A percentile compares a stretch with the other conserved stretches of the same genome.
phyloP scores from a whole-genome alignment of 177 flowering plant species.

The Vitis hybrid region DNA sequence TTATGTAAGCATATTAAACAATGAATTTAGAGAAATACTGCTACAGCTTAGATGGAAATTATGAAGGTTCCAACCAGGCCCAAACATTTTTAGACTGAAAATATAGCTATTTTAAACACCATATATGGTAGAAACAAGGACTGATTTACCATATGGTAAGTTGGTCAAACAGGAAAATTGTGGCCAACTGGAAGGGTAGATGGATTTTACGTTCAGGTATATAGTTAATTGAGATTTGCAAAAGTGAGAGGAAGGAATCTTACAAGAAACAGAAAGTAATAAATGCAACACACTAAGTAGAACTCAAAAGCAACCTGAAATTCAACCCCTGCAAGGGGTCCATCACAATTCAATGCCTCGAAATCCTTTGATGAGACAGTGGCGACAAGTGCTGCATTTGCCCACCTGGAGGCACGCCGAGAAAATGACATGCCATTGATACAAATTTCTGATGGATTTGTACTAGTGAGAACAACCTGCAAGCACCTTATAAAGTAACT shows the following conservation, averaged over 20 bases:
- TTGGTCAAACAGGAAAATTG: neutral
- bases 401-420: slow-evolving; percentile 92
- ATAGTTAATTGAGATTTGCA: too few relatives aligned
- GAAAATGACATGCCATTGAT: slow-evolving; percentile 99
- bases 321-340: slow-evolving; percentile 91
- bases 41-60: neutral
- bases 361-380: slow-evolving; percentile 83
- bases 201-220: too few relatives aligned
- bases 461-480: slow-evolving; percentile 98
- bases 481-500: slow-evolving; percentile 10
- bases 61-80: neutral
- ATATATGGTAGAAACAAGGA: neutral
- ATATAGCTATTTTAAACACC: neutral
- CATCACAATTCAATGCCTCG: slow-evolving; percentile 47
- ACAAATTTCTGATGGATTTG: slow-evolving; percentile 86
- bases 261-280: neutral
- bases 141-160: neutral
- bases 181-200: neutral
- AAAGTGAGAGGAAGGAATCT: neutral
- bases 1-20: neutral
- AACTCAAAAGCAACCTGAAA: slow-evolving; percentile 66
- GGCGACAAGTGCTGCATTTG: slow-evolving; percentile 94
- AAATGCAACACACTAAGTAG: neutral
- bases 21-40: neutral
- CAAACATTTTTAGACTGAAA: neutral